Evolutionary conservation across 768 basidiomycete species (phyloP).

Genomic region (Pleurotus eryngii): DNA sequence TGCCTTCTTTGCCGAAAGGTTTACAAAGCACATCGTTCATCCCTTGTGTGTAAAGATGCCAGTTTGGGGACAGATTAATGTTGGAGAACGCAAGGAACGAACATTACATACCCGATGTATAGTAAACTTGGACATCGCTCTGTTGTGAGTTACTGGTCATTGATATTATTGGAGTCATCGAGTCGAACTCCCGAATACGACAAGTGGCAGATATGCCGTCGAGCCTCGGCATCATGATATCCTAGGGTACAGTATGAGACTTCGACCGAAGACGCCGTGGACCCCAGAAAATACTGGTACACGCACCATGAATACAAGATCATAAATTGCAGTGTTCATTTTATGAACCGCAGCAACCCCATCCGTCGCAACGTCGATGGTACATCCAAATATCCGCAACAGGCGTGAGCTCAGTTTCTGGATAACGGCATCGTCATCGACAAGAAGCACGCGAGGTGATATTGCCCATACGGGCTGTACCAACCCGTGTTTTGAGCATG

Average conservation of each 20-base stretch:
- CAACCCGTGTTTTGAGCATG: not conserved
- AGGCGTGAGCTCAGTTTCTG: constrained; percentile 3
- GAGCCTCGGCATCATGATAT: constrained; percentile 7
- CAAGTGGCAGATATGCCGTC: constrained; percentile 4
- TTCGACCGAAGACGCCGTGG: too few relatives aligned
- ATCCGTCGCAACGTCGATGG: constrained; percentile 1
- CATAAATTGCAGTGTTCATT: constrained; percentile 3
- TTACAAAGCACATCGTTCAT: constrained; percentile 6
- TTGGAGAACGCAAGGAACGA: too few relatives aligned
- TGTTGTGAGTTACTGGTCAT: constrained; percentile 4
- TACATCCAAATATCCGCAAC: constrained; percentile 4
- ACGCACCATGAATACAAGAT: constrained; percentile 7
- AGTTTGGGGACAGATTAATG: not conserved
- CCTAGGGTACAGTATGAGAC: not conserved
- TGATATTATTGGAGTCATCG: constrained; percentile 2
- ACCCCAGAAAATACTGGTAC: not conserved
- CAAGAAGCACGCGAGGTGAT: constrained; percentile 3
- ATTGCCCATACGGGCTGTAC: constrained; percentile 3
- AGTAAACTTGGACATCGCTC: constrained; percentile 5
- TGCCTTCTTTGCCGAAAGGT: not conserved
- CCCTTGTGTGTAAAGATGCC: not conserved
- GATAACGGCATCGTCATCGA: constrained; percentile 4
- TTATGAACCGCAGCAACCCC: constrained; percentile 1
- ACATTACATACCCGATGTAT: not conserved
- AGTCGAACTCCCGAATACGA: not conserved